Percentiles rank a stretch among this genome's conserved stretches.
Conservation (phyloP, 2,329 filamentous ascomycete species). For the Pyrenophora graminea region DNA sequence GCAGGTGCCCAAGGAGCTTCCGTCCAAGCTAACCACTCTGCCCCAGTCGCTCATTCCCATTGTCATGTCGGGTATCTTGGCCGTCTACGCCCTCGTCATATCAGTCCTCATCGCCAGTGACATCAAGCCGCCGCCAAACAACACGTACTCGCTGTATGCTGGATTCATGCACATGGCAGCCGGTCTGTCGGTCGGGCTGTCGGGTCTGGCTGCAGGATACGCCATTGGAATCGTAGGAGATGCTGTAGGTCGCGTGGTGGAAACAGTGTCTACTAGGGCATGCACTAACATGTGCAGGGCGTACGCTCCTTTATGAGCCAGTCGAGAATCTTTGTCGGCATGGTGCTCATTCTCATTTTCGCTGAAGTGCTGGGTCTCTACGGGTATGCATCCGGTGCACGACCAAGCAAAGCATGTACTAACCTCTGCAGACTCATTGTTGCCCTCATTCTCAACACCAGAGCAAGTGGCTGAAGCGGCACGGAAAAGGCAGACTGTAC, state of each 20-base stretch:
- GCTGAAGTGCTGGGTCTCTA: constrained; percentile 96
- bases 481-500: constrained; percentile 27
- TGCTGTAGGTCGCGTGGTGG: constrained; percentile 59
- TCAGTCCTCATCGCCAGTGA: constrained; percentile 94
- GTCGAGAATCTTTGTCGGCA: constrained; percentile 93
- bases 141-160: constrained; percentile 80
- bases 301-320: constrained; percentile 96
- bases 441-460: constrained; percentile 89
- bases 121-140: constrained; percentile 70
- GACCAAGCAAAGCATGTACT: constrained; percentile 10
- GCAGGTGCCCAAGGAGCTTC: not conserved
- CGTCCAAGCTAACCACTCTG: constrained; percentile 22
- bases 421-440: constrained; percentile 74
- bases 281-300: constrained; percentile 54
- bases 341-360: constrained; percentile 98
- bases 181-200: constrained; percentile 73
- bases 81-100: constrained; percentile 96
- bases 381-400: constrained; percentile 64
- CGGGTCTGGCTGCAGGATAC: constrained; percentile 49
- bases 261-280: not conserved
- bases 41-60: constrained; percentile 78
- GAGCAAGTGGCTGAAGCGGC: constrained; percentile 62
- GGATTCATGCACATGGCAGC: constrained; percentile 94
- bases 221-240: constrained; percentile 96
- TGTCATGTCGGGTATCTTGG: constrained; percentile 99